These are phyloP conservation scores for Raffaelea deltoideospora DNA, from an alignment of 2,329 filamentous ascomycete genomes.

Conservation along the genomic window DNA sequence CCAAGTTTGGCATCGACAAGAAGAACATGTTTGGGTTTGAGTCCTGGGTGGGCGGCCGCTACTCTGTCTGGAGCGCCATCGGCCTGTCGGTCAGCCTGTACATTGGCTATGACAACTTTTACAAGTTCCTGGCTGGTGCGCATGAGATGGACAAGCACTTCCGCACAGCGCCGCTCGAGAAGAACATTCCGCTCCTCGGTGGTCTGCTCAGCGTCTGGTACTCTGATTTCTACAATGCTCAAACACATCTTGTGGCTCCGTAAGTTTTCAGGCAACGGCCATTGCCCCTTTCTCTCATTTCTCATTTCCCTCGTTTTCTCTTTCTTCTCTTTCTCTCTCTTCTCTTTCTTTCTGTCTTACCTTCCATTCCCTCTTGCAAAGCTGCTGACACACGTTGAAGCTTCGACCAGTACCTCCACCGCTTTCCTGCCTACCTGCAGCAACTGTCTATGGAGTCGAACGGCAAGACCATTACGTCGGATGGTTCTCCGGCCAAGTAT, in stretches of 20 bases:
- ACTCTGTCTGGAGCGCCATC: slow-evolving; percentile 98
- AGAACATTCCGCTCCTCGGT: slow-evolving; percentile 89
- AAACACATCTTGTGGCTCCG: slow-evolving; percentile 94
- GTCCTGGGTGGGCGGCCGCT: slow-evolving; percentile 95
- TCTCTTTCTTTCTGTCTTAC: background rate
- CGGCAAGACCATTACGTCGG: slow-evolving; percentile 89
- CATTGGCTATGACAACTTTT: slow-evolving; percentile 95
- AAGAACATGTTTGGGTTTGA: slow-evolving; percentile 99
- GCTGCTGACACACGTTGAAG: slow-evolving; percentile 22
- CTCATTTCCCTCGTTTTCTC: background rate
- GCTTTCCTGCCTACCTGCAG: slow-evolving; percentile 97
- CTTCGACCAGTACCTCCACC: slow-evolving; percentile 98
- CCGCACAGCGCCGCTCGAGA: slow-evolving; percentile 70
- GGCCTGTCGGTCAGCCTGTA: slow-evolving; percentile 88
- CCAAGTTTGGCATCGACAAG: slow-evolving; percentile 96
- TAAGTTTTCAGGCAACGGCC: too few relatives aligned
- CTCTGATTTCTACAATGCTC: slow-evolving; percentile 95
- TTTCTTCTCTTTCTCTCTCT: background rate
- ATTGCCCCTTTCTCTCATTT: background rate
- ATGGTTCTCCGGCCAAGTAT: slow-evolving; percentile 85
- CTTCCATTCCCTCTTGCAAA: background rate
- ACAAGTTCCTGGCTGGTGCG: slow-evolving; percentile 85
- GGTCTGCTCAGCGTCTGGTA: slow-evolving; percentile 97
- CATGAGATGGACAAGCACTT: slow-evolving; percentile 99
- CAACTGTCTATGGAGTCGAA: slow-evolving; percentile 99